phyloP scores from a whole-genome alignment of 2,329 filamentous ascomycete genomes.

The Penicillium sp. region DNA sequence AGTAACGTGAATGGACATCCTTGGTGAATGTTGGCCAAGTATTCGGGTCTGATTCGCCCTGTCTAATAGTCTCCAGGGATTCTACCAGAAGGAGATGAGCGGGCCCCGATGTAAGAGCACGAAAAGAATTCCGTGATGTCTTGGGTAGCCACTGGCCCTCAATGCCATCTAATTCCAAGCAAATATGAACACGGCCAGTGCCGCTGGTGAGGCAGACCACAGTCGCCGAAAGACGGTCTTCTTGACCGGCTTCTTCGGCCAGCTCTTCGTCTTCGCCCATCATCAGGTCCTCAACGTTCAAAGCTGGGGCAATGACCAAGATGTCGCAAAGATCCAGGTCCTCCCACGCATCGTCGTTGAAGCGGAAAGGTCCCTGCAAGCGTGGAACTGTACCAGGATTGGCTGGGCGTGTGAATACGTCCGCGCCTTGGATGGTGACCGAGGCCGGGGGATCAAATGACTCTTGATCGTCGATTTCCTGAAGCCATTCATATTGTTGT shows the following conservation, averaged over 20 bases:
- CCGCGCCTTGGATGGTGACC: conserved; percentile 39
- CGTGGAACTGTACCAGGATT: conserved; percentile 53
- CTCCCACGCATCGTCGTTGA: conserved; percentile 47
- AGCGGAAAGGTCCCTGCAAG: conserved; percentile 57
- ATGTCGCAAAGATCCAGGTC: conserved; percentile 57
- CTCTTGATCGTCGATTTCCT: conserved; percentile 52
- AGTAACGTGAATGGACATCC: conserved; percentile 52
- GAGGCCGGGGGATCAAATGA: conserved; percentile 38
- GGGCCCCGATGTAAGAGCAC: conserved; percentile 38
- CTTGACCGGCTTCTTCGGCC: conserved; percentile 38
- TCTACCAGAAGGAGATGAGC: conserved; percentile 43
- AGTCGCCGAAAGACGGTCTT: conserved; percentile 51
- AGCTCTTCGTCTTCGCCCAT: conserved; percentile 47
- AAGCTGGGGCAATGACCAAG: conserved; percentile 49
- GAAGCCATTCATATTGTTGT: conserved; percentile 57
- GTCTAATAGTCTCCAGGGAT: conserved; percentile 39
- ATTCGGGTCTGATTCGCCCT: conserved; percentile 16
- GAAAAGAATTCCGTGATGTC: conserved; percentile 38
- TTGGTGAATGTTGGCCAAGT: conserved; percentile 52
- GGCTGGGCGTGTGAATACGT: conserved; percentile 53
- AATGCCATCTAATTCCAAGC: conserved; percentile 56
- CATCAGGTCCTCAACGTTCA: conserved; percentile 50
- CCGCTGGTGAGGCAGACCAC: conserved; percentile 54
- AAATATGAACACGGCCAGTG: conserved; percentile 53
- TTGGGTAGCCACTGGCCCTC: conserved; percentile 58